Evolutionary conservation across 345 rosid species (phyloP).

Genomic region (Linum lewisii): DNA sequence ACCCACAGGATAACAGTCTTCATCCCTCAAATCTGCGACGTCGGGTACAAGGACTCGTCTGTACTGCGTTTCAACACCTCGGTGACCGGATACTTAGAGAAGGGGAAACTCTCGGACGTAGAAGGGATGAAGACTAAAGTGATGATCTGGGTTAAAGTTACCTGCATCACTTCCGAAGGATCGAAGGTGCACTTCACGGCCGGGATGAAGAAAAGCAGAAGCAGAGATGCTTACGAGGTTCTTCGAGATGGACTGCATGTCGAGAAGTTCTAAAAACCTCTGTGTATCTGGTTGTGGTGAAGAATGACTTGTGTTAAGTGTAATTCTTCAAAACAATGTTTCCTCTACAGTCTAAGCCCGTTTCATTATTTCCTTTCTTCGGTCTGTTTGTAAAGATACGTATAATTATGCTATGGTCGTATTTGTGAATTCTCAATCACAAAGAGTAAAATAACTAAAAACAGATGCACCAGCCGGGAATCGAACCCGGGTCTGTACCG

Average conservation of each 20-base stretch:
- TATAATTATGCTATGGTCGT: no score
- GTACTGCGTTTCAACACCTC: conserved; percentile 60
- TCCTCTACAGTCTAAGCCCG: background rate
- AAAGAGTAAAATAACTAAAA: no score
- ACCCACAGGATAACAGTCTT: conserved; percentile 61
- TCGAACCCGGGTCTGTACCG: conserved; percentile 75
- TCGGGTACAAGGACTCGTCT: conserved; percentile 82
- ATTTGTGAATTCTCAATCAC: no score
- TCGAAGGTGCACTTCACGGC: conserved; percentile 72
- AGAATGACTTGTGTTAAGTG: no score
- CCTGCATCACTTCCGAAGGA: conserved; percentile 50
- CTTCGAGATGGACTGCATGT: conserved; percentile 53
- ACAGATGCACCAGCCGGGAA: no score
- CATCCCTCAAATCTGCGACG: conserved; percentile 73
- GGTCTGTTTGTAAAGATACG: no score
- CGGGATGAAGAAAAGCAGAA: conserved; percentile 71
- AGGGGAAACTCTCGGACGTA: conserved; percentile 72
- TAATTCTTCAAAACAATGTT: no score
- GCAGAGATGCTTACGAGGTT: conserved; percentile 73
- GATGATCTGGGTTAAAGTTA: conserved; percentile 84
- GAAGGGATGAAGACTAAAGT: conserved; percentile 91
- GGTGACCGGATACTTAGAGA: conserved; percentile 64
- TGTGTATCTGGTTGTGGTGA: background rate
- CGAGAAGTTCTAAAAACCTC: conserved; percentile 53
- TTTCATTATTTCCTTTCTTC: no score